A percentile compares a stretch with the other conserved stretches of the same genome.
Evolutionary conservation across 2,329 filamentous ascomycete genomes (phyloP).

Genomic region (Diaporthe aspalathi): DNA sequence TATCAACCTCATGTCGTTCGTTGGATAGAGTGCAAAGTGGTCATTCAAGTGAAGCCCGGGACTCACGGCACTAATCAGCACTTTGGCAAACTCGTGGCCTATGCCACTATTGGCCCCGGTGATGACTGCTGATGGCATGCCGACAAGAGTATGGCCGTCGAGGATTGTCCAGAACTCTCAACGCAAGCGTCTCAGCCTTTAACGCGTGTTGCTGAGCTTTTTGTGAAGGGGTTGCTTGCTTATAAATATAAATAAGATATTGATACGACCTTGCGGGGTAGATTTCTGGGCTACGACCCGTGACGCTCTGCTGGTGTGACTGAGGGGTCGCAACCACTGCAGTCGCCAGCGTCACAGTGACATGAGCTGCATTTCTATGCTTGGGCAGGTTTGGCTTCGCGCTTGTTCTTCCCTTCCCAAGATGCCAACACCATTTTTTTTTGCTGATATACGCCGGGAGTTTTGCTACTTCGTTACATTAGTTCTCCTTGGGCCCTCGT

Average conservation of each 20-base stretch:
- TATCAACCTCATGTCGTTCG: background rate
- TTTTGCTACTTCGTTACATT: background rate
- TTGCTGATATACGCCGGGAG: background rate
- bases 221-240: conserved; percentile 1
- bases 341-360: background rate
- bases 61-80: conserved; percentile 41
- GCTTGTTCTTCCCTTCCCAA: background rate
- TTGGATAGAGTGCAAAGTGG: background rate
- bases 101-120: conserved; percentile 56
- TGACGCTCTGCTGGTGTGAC: conserved; percentile 5
- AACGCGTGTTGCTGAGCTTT: background rate
- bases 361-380: background rate
- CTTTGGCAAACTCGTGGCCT: conserved; percentile 49
- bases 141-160: background rate
- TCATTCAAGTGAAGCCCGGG: background rate
- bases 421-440: background rate
- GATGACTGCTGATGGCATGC: conserved; percentile 53
- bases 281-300: conserved; percentile 5
- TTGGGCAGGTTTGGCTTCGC: conserved; percentile 1
- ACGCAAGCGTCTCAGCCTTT: background rate
- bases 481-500: background rate
- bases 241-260: too few species aligned
- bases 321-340: background rate
- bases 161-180: background rate
- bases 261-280: conserved; percentile 25